Evolutionary conservation across 2,329 filamentous ascomycete genomes (phyloP).

Genomic region (Beauveria sp.): DNA sequence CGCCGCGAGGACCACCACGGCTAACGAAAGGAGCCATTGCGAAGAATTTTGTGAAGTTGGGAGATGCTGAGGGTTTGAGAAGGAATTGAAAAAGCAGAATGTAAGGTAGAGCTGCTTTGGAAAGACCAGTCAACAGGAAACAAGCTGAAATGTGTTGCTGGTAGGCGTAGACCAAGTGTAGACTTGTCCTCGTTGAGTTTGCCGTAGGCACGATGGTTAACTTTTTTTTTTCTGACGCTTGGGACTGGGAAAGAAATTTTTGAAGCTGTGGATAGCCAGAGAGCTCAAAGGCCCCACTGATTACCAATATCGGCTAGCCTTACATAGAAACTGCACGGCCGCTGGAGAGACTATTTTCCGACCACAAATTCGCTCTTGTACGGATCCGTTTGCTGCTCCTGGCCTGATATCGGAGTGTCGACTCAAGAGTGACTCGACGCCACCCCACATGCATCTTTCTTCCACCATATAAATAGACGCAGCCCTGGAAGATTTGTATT

Average conservation of each 20-base stretch:
- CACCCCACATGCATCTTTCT: slow-evolving; percentile 9
- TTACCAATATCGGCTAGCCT: slow-evolving; percentile 6
- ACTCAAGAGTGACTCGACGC: too few relatives aligned
- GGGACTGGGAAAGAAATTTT: slow-evolving; percentile 28
- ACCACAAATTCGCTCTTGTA: neutral
- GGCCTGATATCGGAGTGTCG: slow-evolving; percentile 3
- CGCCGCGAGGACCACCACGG: slow-evolving; percentile 20
- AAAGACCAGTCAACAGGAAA: neutral
- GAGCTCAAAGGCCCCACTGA: slow-evolving; percentile 10
- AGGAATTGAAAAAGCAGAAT: slow-evolving; percentile 16
- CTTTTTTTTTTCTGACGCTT: slow-evolving; percentile 13
- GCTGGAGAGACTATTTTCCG: slow-evolving; percentile 8
- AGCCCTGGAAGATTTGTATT: slow-evolving; percentile 1
- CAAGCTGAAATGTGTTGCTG: slow-evolving; percentile 3
- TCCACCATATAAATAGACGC: slow-evolving; percentile 7
- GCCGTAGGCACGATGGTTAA: slow-evolving; percentile 19
- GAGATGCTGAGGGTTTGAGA: slow-evolving; percentile 3
- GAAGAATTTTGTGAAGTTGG: neutral
- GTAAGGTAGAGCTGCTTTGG: slow-evolving; percentile 13
- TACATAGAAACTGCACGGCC: neutral
- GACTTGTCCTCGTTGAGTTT: slow-evolving; percentile 16
- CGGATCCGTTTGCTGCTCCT: neutral
- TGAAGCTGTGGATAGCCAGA: slow-evolving; percentile 24
- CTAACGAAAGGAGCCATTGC: slow-evolving; percentile 20
- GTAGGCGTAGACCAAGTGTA: slow-evolving; percentile 6